phyloP scores from a whole-genome alignment of 495 filamentous ascomycete species.

The Trichoderma asperelloides region DNA sequence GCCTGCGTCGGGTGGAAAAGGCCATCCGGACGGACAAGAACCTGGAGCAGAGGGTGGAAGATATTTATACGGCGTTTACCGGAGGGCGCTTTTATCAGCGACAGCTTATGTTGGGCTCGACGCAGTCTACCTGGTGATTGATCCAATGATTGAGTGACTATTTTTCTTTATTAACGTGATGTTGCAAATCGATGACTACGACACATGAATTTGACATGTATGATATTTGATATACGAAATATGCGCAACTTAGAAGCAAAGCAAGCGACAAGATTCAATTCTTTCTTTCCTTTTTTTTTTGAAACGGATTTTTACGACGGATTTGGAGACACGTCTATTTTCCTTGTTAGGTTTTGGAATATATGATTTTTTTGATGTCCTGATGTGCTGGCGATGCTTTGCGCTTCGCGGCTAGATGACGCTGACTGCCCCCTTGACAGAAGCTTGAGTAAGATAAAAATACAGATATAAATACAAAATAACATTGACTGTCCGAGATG shows the following conservation, averaged over 20 bases:
- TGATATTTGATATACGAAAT: neutral
- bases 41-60: neutral
- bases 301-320: too few species aligned
- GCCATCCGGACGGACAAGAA: neutral
- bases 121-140: conserved; percentile 1
- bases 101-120: neutral
- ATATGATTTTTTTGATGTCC: neutral
- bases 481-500: too few species aligned
- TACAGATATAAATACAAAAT: too few species aligned
- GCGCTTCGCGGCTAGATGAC: neutral
- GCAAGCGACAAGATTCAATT: neutral
- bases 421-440: too few species aligned
- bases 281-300: neutral
- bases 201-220: neutral
- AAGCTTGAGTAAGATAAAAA: too few species aligned
- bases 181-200: neutral
- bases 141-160: neutral
- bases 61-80: conserved; percentile 1
- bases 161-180: neutral
- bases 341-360: too few species aligned
- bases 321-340: too few species aligned
- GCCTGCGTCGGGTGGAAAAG: neutral
- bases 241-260: neutral
- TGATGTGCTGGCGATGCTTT: neutral
- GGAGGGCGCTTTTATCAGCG: neutral